Percentiles rank a stretch among this genome's conserved stretches.
phyloP scores from a whole-genome alignment of 345 rosid genomes.

The Adansonia digitata region DNA sequence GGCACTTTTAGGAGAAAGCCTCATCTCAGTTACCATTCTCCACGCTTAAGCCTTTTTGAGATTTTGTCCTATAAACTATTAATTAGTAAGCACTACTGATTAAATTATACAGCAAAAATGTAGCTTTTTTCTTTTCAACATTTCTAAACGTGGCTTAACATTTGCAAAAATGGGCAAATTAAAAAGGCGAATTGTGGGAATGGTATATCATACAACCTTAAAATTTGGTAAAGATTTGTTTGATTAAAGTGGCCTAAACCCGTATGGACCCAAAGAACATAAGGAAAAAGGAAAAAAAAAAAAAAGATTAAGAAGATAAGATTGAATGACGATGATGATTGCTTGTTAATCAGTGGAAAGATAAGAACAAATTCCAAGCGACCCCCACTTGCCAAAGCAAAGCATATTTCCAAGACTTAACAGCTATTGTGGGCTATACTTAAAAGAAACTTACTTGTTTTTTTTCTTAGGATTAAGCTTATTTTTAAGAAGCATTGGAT shows the following conservation, averaged over 20 bases:
- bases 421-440: background rate
- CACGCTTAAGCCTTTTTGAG: background rate
- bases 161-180: background rate
- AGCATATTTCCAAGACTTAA: background rate
- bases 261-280: background rate
- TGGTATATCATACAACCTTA: background rate
- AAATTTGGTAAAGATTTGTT: background rate
- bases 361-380: constrained; percentile 5
- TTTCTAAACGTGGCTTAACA: no score
- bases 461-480: no score
- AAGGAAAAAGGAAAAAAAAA: background rate
- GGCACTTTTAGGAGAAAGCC: constrained; percentile 2
- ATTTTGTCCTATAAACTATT: background rate
- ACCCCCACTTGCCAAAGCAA: background rate
- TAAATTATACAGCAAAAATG: background rate
- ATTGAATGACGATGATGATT: background rate
- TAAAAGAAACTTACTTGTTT: background rate
- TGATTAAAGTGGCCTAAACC: background rate
- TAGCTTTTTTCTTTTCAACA: no score
- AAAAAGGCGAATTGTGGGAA: background rate
- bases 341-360: background rate
- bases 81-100: background rate
- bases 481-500: no score
- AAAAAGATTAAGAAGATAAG: background rate
- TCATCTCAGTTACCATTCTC: background rate